These are phyloP conservation scores for Cymbopogon citratus DNA, from an alignment of 176 grass and related monocot genomes.

Conservation along the genomic window DNA sequence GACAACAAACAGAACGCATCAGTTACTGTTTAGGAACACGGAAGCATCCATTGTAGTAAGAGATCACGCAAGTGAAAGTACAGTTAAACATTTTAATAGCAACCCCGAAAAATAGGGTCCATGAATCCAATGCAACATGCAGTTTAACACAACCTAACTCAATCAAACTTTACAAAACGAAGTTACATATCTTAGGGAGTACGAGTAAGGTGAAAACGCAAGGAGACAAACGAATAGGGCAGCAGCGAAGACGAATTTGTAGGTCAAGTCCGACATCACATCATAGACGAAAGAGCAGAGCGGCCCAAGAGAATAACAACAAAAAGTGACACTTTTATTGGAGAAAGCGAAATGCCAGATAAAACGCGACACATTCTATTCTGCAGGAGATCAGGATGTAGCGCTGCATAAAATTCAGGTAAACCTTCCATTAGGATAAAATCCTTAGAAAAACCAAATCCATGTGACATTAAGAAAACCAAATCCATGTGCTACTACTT, in stretches of 20 bases:
- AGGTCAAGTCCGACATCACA: constrained; percentile 20
- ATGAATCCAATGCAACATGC: neutral
- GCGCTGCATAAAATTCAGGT: constrained; percentile 10
- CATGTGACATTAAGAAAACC: neutral
- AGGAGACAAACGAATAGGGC: constrained; percentile 5
- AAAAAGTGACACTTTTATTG: constrained; percentile 31
- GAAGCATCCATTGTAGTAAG: neutral
- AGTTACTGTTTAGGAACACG: neutral
- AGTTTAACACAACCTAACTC: neutral
- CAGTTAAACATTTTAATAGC: neutral
- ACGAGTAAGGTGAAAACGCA: neutral
- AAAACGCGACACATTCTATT: neutral
- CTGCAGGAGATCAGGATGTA: neutral
- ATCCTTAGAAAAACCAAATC: constrained; percentile 4
- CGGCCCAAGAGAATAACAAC: constrained; percentile 37
- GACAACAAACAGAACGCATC: neutral
- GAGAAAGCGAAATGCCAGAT: constrained; percentile 6
- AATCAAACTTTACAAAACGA: neutral
- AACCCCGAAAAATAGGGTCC: neutral
- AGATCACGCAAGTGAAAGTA: neutral
- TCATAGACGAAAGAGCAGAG: constrained; percentile 32
- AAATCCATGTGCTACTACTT: neutral
- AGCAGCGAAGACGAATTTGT: neutral
- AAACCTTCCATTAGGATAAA: neutral
- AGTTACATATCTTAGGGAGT: neutral